phyloP scores from a whole-genome alignment of 2,329 filamentous ascomycete species.

The Thelonectria discophora region DNA sequence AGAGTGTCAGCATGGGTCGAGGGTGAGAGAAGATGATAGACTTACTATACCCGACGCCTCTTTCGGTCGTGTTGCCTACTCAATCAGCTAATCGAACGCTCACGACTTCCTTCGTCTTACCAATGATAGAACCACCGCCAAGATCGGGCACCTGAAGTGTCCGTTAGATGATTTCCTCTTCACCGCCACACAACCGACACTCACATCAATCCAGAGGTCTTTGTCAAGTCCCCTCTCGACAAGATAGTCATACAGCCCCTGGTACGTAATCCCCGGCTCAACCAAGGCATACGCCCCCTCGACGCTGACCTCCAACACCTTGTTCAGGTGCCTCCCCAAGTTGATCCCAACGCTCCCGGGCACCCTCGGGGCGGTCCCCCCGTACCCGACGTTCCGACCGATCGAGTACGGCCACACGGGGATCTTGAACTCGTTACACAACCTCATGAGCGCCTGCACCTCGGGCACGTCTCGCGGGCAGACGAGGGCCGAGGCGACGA shows the following conservation, averaged over 20 bases:
- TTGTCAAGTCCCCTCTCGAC: conserved; percentile 17
- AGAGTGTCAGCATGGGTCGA: not conserved
- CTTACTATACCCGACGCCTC: conserved; percentile 24
- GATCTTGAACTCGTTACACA: conserved; percentile 30
- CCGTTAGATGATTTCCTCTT: not conserved
- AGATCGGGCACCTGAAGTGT: conserved; percentile 11
- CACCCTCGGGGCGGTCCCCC: conserved; percentile 18
- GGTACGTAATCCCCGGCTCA: conserved; percentile 20
- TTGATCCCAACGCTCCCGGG: conserved; percentile 15
- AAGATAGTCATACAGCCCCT: conserved; percentile 16
- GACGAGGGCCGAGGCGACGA: conserved; percentile 30
- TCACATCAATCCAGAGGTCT: conserved; percentile 23
- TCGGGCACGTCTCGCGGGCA: conserved; percentile 27
- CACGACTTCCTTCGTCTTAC: not conserved
- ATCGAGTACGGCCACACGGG: conserved; percentile 35
- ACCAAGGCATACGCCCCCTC: conserved; percentile 23
- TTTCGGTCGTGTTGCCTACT: conserved; percentile 14
- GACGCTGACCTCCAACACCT: conserved; percentile 23
- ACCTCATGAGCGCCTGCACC: conserved; percentile 24
- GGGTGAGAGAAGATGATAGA: not conserved
- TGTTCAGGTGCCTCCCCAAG: conserved; percentile 23
- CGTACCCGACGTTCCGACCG: conserved; percentile 25
- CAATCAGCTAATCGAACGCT: not conserved
- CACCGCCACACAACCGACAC: not conserved
- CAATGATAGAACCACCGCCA: conserved; percentile 21